Evolutionary conservation across 2,329 filamentous ascomycete species (phyloP).

Genomic region (Dactylellina cionopaga): DNA sequence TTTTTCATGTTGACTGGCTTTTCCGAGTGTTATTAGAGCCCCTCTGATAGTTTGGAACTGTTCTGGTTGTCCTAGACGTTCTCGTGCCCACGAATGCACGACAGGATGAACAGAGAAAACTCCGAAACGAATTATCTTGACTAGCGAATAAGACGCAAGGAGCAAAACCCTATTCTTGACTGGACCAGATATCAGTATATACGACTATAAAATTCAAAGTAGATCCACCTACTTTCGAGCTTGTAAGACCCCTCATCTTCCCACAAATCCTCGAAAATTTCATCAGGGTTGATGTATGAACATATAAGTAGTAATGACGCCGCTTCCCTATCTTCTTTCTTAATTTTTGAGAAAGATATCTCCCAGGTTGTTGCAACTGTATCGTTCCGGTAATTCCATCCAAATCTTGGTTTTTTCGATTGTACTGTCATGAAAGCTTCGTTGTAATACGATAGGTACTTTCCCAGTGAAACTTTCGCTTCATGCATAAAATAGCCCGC

Average conservation of each 20-base stretch:
- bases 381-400: too few species aligned
- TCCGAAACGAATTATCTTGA: neutral
- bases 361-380: too few species aligned
- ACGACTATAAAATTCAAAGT: constrained; percentile 1
- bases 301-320: constrained; percentile 47
- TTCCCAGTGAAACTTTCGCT: too few species aligned
- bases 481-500: too few species aligned
- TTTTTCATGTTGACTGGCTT: neutral
- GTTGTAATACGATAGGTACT: too few species aligned
- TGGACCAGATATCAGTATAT: constrained; percentile 13
- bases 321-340: constrained; percentile 39
- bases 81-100: too few species aligned
- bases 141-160: constrained; percentile 4
- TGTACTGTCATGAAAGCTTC: too few species aligned
- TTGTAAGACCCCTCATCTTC: neutral
- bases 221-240: constrained; percentile 6
- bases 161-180: constrained; percentile 15
- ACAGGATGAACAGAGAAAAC: too few species aligned
- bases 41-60: neutral
- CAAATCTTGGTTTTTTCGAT: too few species aligned
- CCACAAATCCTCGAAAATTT: constrained; percentile 22
- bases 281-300: constrained; percentile 29
- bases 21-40: neutral
- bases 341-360: constrained; percentile 32
- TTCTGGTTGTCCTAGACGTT: neutral